Percentiles rank a stretch among this genome's conserved stretches.
Conservation (phyloP, 208 protist genomes). For the Wallacemonas sp. region DNA sequence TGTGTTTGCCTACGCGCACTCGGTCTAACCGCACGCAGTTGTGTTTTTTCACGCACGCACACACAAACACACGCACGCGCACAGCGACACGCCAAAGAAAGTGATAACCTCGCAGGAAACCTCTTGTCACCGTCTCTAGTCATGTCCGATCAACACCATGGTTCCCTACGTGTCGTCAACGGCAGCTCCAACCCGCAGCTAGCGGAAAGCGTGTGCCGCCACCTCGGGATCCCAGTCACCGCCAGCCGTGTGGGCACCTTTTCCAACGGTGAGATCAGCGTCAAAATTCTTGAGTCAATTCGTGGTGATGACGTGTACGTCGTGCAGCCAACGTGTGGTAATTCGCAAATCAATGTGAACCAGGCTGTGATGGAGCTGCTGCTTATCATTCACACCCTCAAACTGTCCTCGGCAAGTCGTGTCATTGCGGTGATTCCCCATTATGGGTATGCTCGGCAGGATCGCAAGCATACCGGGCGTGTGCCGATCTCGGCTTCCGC, state of each 20-base stretch:
- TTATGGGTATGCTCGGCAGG: constrained; percentile 96
- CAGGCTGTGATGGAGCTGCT: constrained; percentile 95
- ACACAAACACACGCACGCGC: constrained; percentile 11
- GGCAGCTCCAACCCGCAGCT: constrained; percentile 89
- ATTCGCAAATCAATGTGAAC: constrained; percentile 82
- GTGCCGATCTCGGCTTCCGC: constrained; percentile 95
- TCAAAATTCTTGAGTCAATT: constrained; percentile 86
- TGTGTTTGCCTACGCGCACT: too few species aligned
- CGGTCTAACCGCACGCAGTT: too few species aligned
- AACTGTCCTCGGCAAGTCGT: constrained; percentile 83
- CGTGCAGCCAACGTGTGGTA: constrained; percentile 94
- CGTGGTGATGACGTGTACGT: constrained; percentile 95
- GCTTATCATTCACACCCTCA: constrained; percentile 93
- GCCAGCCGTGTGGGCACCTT: constrained; percentile 73
- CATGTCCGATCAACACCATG: constrained; percentile 39
- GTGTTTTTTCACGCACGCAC: neutral
- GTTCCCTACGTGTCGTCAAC: constrained; percentile 77
- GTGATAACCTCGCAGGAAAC: constrained; percentile 13
- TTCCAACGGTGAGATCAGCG: constrained; percentile 87
- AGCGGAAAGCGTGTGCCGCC: constrained; percentile 72
- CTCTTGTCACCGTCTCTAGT: neutral
- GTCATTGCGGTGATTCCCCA: constrained; percentile 96
- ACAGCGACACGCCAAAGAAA: too few species aligned
- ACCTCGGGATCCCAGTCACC: constrained; percentile 72
- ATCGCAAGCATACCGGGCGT: constrained; percentile 93